Evolutionary conservation across 192 early-diverging fungal genomes (phyloP).

Genomic region (Geranomyces variabilis): DNA sequence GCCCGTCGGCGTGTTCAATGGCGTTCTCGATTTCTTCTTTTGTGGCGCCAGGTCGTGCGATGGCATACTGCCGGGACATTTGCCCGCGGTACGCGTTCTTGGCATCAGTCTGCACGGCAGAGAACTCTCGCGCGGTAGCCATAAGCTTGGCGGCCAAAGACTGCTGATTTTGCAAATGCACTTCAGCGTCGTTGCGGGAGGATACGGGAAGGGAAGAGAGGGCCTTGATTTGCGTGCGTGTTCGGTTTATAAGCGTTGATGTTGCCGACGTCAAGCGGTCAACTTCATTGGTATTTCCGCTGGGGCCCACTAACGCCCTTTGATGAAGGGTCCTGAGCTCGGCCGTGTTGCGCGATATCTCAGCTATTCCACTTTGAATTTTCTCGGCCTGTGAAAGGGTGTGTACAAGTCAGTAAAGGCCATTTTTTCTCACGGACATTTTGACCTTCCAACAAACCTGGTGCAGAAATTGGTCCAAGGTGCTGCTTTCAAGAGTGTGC

Average conservation of each 20-base stretch:
- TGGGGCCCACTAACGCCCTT: constrained; percentile 15
- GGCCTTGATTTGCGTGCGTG: constrained; percentile 30
- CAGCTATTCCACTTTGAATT: constrained; percentile 5
- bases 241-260: constrained; percentile 27
- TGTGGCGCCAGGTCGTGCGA: constrained; percentile 60
- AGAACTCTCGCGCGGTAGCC: constrained; percentile 44
- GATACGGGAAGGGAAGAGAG: constrained; percentile 19
- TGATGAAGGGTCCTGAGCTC: constrained; percentile 26
- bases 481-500: not conserved
- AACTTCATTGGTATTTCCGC: constrained; percentile 3
- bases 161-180: constrained; percentile 40
- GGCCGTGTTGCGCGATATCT: constrained; percentile 21
- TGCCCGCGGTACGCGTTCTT: constrained; percentile 44
- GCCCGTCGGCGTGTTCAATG: constrained; percentile 46
- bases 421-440: too few relatives aligned
- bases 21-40: constrained; percentile 61
- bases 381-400: constrained; percentile 18
- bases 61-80: constrained; percentile 45
- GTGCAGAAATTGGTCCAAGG: constrained; percentile 27
- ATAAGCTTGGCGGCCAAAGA: constrained; percentile 48
- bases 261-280: constrained; percentile 35
- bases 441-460: too few relatives aligned
- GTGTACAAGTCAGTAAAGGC: too few relatives aligned
- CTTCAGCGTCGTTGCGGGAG: constrained; percentile 32
- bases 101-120: constrained; percentile 38